Evolutionary conservation across 73 alveolate genomes (phyloP), one percentile per base, ranked within the genome.

Genomic region (Paramecium sonneborni): DNA sequence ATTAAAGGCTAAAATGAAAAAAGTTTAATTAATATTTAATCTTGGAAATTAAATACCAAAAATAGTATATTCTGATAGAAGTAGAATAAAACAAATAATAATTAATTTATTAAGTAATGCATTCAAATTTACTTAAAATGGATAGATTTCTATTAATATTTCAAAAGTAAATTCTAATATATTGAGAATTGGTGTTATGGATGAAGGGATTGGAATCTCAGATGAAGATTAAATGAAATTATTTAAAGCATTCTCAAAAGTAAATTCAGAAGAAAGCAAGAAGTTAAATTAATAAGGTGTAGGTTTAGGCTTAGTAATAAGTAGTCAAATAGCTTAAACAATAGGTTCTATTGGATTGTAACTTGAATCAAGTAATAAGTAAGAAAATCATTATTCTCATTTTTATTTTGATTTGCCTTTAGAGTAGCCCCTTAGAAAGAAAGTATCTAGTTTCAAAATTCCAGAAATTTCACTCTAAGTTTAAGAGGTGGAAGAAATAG

Each of bases 261-360:
- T 94, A n/a, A 76, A 87, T 23, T 52, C 85, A 11, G 89, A 79
- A 34, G 90, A 79, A 24, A 41, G 76, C 72, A 38, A 18, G 10
- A 79, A 79, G 41, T 79, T 79, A 46, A 79, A 79, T 79, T 23
- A 85, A 62, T 35, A 46, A 26, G 97, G 97, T 14, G 87, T 94
- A 26, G 97, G 97, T 7, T 85, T 94, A 15, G 97, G 97, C 15
- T 67, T 94, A 43, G 86, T 94, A 0, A 94, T 94, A 12, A 92
- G 94, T 28, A 94, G 92, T n/a, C 28, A 32, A 84, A 85, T 94
- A 14, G 90, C 90, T n/a, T 79, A 79, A 26, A 23, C 44, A 6
- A 24, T 79, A 11, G 90, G 90, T 6, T 46, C 84, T 26, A 12
- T 24, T 26, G 84, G 84, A 62, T 26, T 62, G 9, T 14, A 62